Evolutionary conservation across 2,329 filamentous ascomycete genomes (phyloP), one percentile per base, ranked within the genome.

Genomic region (Aspergillus pseudoviridinutans): DNA sequence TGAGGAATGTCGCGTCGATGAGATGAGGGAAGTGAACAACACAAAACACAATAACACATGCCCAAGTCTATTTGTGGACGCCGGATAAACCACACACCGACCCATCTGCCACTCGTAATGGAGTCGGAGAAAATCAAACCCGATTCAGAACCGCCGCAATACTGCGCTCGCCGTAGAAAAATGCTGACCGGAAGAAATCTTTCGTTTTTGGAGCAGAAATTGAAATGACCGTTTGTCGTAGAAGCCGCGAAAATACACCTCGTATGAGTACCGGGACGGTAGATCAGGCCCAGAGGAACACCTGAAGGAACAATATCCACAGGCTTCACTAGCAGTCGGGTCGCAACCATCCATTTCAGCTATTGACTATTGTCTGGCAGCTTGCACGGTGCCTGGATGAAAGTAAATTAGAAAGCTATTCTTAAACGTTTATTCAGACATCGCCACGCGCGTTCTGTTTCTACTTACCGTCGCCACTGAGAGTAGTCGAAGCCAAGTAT

Each of bases 311-410:
- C 85, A 78, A 89, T 91, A 67, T 86, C 82, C 66, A 87, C 82
- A 71, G 90, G 80, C 87, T 82, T 76, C 85, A 86, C 69, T 90
- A 80, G 71, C 88, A 88, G 64, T 87, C 83, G 58, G 84, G 80
- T 51, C 85, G 85, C 66, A 90, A 82, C 67, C 85, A 87, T 57
- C 61, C 35, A 49, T 38, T 56, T 50, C 47, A 51, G 71, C 66
- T 53, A 65, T 47, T 71, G 63, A 68, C 74, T 69, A 81, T 78
- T 76, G 82, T 80, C 74, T 84, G 78, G 77, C 74, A 77, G 76
- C 74, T 81, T 74, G 79, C 79, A 78, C 76, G 77, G 76, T 79
- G 80, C 77, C 78, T 77, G 72, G 70, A 76, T 71, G 65, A 78
- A 74, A 72, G 64, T 60, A 49, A 9, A 29, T 51, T 28, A 28